These are phyloP conservation scores for Aureobasidium lini DNA, from an alignment of 2,329 filamentous ascomycete genomes.

Conservation along the genomic window DNA sequence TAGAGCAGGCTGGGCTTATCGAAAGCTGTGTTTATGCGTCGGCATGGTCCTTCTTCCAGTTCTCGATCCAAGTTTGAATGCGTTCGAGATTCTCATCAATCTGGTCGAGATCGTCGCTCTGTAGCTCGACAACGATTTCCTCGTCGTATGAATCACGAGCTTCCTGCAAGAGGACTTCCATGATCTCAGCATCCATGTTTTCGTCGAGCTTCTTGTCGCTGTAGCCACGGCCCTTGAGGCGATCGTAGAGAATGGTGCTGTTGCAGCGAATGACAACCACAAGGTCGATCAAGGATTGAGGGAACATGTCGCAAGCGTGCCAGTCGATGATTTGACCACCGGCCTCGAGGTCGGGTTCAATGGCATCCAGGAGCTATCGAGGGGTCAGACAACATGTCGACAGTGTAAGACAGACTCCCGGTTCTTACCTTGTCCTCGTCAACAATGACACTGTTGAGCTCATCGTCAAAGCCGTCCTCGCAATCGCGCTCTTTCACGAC, in stretches of 20 bases:
- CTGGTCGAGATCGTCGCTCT: constrained; percentile 72
- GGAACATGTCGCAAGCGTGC: constrained; percentile 96
- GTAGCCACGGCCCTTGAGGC: constrained; percentile 71
- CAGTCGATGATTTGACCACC: constrained; percentile 93
- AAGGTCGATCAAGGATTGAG: constrained; percentile 86
- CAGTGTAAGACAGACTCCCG: no score
- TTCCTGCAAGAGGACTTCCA: constrained; percentile 88
- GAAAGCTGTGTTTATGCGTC: constrained; percentile 4
- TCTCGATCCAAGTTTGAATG: constrained; percentile 70
- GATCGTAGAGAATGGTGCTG: constrained; percentile 74
- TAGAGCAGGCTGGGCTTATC: not conserved
- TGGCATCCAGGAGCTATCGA: constrained; percentile 68
- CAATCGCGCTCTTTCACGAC: constrained; percentile 83
- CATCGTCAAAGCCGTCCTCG: constrained; percentile 78
- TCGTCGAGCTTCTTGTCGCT: constrained; percentile 83
- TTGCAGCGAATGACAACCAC: constrained; percentile 85
- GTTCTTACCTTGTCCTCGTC: constrained; percentile 81
- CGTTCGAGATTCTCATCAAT: constrained; percentile 84
- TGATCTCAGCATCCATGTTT: constrained; percentile 95
- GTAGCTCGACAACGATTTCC: constrained; percentile 81
- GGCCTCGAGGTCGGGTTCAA: constrained; percentile 70
- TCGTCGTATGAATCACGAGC: constrained; percentile 79
- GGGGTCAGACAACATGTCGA: not conserved
- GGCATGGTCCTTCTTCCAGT: constrained; percentile 67
- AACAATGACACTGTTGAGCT: constrained; percentile 81